Evolutionary conservation across 768 basidiomycete genomes (phyloP).

Genomic region (Boletus tomentosulus): DNA sequence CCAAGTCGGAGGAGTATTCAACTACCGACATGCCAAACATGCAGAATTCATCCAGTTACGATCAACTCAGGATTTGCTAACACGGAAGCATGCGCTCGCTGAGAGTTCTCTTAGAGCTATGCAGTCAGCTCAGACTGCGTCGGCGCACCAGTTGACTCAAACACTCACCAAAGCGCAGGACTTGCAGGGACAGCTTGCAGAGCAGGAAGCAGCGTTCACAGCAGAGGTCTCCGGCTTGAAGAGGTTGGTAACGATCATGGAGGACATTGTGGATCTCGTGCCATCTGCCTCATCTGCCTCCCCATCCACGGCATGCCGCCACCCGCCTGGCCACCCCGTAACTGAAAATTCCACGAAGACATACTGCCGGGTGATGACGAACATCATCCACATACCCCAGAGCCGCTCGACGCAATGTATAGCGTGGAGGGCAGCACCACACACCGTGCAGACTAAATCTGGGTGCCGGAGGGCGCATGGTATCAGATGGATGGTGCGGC

Average conservation of each 20-base stretch:
- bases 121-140: conserved; percentile 65
- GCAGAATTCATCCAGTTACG: conserved; percentile 75
- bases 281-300: too few species aligned
- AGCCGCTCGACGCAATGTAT: too few species aligned
- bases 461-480: too few species aligned
- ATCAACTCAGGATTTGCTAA: conserved; percentile 67
- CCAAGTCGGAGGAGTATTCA: conserved; percentile 78
- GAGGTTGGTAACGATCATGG: conserved; percentile 78
- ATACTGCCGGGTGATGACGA: too few species aligned
- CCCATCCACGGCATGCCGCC: too few species aligned
- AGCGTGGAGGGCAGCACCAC: too few species aligned
- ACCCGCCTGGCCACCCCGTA: too few species aligned
- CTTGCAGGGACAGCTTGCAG: conserved; percentile 73
- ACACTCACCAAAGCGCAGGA: conserved; percentile 72
- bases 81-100: conserved; percentile 60
- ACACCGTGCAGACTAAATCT: too few species aligned
- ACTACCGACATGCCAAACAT: conserved; percentile 78
- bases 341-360: too few species aligned
- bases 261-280: conserved; percentile 66
- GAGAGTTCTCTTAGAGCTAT: conserved; percentile 69
- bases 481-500: too few species aligned
- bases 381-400: too few species aligned
- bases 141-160: conserved; percentile 73
- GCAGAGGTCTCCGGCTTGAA: conserved; percentile 71
- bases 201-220: conserved; percentile 79